Percentiles rank a stretch among this genome's conserved stretches.
phyloP scores from a whole-genome alignment of 2,329 filamentous ascomycete genomes.

The Clonostachys byssicola region DNA sequence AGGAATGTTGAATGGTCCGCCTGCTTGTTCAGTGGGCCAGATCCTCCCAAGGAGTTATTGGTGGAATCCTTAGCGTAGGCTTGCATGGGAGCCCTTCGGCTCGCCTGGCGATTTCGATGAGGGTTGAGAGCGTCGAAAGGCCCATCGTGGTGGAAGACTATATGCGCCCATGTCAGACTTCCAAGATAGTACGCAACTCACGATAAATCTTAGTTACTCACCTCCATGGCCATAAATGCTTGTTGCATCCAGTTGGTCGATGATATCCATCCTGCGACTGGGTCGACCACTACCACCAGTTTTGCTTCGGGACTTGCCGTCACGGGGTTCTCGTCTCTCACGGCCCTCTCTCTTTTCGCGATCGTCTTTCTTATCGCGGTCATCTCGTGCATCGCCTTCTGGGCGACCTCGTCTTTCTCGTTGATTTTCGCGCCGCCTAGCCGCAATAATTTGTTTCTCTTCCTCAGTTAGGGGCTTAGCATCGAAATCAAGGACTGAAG shows the following conservation, averaged over 20 bases:
- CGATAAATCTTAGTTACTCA: slow-evolving; percentile 40
- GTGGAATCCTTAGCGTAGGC: slow-evolving; percentile 89
- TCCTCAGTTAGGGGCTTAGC: slow-evolving; percentile 57
- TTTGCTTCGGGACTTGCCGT: slow-evolving; percentile 1
- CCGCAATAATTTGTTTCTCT: slow-evolving; percentile 28
- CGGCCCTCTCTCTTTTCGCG: slow-evolving; percentile 2
- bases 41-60: slow-evolving; percentile 87
- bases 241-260: slow-evolving; percentile 94
- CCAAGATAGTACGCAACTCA: too few species aligned
- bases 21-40: slow-evolving; percentile 76
- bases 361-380: slow-evolving; percentile 1
- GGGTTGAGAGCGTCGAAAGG: slow-evolving; percentile 97
- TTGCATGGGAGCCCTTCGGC: slow-evolving; percentile 86
- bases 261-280: slow-evolving; percentile 70
- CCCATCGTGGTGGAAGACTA: slow-evolving; percentile 96
- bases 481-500: slow-evolving; percentile 59
- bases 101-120: slow-evolving; percentile 82
- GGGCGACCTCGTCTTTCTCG: slow-evolving; percentile 3
- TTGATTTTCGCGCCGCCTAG: slow-evolving; percentile 21
- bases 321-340: slow-evolving; percentile 10
- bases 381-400: slow-evolving; percentile 9
- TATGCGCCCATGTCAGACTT: not conserved
- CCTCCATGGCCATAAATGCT: slow-evolving; percentile 91
- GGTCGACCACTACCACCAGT: slow-evolving; percentile 38
- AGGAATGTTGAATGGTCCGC: slow-evolving; percentile 87